Conservation (phyloP, 306 rosid species). For the Malus asiatica region DNA sequence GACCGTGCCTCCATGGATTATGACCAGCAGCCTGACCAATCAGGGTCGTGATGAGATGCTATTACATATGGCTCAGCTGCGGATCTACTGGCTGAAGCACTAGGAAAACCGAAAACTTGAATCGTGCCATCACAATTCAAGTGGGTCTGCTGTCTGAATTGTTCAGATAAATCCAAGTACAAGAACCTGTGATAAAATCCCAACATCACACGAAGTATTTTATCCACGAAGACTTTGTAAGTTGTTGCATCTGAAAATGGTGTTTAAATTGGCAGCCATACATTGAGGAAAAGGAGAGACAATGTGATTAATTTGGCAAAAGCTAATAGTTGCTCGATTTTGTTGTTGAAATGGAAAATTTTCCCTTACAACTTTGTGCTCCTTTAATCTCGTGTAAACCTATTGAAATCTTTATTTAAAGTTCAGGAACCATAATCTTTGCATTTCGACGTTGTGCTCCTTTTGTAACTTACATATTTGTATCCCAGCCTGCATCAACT, state of each 20-base stretch:
- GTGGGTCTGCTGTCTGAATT: neutral
- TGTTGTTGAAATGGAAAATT: neutral
- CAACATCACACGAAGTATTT: neutral
- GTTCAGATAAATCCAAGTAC: neutral
- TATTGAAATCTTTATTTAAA: neutral
- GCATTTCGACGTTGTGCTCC: neutral
- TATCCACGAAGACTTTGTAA: neutral
- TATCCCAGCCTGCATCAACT: no score
- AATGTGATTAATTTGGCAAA: neutral
- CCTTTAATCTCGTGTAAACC: no score
- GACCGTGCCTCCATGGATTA: slow-evolving; percentile 91
- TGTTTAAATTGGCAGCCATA: neutral
- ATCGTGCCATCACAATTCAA: neutral
- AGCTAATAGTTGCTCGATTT: neutral
- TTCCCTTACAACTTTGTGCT: no score
- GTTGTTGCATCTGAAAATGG: neutral
- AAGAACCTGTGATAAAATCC: neutral
- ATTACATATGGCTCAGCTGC: slow-evolving; percentile 88
- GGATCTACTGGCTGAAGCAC: slow-evolving; percentile 98
- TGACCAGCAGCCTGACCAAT: slow-evolving; percentile 91
- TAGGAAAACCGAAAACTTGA: slow-evolving; percentile 10
- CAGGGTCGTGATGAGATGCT: slow-evolving; percentile 95
- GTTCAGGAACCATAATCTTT: neutral
- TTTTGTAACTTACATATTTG: no score
- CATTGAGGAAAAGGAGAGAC: neutral